Conservation (phyloP, 2,329 filamentous ascomycete genomes). For the Botrytis elliptica region DNA sequence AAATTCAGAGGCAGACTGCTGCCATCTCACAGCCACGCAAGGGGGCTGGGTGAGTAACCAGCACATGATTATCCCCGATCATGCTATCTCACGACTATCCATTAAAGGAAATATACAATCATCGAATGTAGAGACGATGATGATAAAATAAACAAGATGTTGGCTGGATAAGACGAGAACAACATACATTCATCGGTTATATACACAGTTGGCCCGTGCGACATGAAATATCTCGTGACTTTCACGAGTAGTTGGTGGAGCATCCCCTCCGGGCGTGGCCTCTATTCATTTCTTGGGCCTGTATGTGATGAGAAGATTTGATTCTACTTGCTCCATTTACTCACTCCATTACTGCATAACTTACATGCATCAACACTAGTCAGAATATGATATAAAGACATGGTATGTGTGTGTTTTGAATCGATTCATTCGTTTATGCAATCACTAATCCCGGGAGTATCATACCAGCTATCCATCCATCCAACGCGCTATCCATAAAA, state of each 20-base stretch:
- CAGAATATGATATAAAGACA: background rate
- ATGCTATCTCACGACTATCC: background rate
- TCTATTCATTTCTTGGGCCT: background rate
- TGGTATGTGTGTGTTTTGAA: background rate
- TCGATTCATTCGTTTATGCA: background rate
- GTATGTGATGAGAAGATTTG: background rate
- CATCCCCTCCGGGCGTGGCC: background rate
- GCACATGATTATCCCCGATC: background rate
- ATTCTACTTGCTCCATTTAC: background rate
- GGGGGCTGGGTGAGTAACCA: background rate
- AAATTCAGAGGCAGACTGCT: background rate
- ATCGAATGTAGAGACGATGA: background rate
- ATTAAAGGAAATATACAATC: background rate
- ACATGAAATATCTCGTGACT: background rate
- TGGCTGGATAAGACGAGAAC: background rate
- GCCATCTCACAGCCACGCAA: background rate
- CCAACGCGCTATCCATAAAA: background rate
- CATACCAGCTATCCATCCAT: background rate
- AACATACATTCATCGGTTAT: background rate
- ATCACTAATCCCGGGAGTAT: conserved; percentile 4
- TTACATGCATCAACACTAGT: background rate
- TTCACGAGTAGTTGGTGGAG: background rate
- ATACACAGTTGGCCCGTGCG: background rate
- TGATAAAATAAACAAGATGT: background rate
- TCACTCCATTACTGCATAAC: background rate